Percentiles rank a stretch among this genome's conserved stretches.
phyloP scores from a whole-genome alignment of 176 grass and related monocot species.

The Phoenix roebelenii region DNA sequence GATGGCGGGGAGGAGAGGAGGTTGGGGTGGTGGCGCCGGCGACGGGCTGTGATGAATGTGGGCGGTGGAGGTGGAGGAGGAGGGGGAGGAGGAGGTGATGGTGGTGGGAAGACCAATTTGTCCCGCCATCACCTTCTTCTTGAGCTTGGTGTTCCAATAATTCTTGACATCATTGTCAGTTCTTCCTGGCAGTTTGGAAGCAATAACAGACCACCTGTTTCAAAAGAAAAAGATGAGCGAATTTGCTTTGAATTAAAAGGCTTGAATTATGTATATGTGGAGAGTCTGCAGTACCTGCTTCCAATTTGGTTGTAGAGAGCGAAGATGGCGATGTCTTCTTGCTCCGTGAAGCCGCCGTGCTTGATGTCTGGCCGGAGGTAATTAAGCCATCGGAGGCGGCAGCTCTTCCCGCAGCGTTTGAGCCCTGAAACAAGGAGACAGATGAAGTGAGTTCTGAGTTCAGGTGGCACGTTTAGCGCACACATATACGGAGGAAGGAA shows the following conservation, averaged over 20 bases:
- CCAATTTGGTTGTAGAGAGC: conserved; percentile 10
- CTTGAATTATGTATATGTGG: too few relatives aligned
- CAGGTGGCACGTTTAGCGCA: background rate
- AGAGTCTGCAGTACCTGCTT: conserved; percentile 2
- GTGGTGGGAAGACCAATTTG: background rate
- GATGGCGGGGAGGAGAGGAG: background rate
- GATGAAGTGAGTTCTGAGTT: too few relatives aligned
- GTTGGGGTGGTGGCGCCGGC: background rate
- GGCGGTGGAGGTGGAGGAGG: background rate
- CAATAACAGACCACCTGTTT: conserved; percentile 16
- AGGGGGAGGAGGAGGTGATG: background rate
- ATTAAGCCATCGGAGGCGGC: conserved; percentile 19
- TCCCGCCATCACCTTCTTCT: conserved; percentile 1
- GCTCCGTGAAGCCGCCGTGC: conserved; percentile 17
- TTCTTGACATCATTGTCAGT: conserved; percentile 20
- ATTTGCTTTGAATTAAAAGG: background rate
- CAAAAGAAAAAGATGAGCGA: background rate
- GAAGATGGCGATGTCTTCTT: conserved; percentile 16
- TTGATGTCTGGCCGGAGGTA: conserved; percentile 16
- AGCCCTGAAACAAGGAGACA: conserved; percentile 1
- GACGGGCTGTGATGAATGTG: too few relatives aligned
- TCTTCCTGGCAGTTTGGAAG: conserved; percentile 8
- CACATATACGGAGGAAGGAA: too few relatives aligned
- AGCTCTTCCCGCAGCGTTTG: conserved; percentile 18
- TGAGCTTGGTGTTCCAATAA: conserved; percentile 18